Base-by-base conservation (phyloP, 768 basidiomycete species). In the Boletus reticulatus region DNA sequence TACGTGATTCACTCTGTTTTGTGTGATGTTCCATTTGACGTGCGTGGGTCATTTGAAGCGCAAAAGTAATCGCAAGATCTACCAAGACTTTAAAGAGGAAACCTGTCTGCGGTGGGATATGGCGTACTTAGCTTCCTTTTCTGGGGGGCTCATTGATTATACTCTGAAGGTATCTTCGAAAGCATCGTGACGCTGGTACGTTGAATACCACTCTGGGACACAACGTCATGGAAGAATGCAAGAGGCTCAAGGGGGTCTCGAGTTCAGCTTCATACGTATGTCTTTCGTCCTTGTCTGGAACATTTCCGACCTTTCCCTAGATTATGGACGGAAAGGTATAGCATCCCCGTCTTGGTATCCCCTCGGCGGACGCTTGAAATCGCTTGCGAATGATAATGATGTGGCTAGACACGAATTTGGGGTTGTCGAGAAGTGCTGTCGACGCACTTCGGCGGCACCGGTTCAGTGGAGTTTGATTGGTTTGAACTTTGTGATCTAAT, bases 81-180 rank as follows among this genome's bases (percentile, higher is more conserved):
- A 91, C 60, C 73, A 82, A 9, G 87, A 92, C 34, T 93, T 89
- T 69, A 84, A 83, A 61, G 87, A 91, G 68, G 91, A 92, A 67
- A 69, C 81, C 0, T 92, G 91, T 66, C 73, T 84, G 51, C 80
- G 84, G 85, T 85, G 52, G 50, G 67, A 36, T 41, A 4, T 7
- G 27, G 36, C 1, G 22, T 2, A 0, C 20, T 14, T 17, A 5
- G 16, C 16, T 24, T 7, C 11, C 29, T 12, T 39, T 27, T 7
- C 17, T 0, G 1, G 13, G 17, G 20, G 19, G 42, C 34, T 44
- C 17, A 19, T 29, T 49, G 41, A 57, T 38, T 12, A 19, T 24
- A 9, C 9, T 45, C 8, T 32, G 29, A 61, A 88, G 89, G 37
- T 90, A 90, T 63, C 73, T 91, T 52, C 83, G 82, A 56, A 74